Conservation (phyloP, 2,329 filamentous ascomycete species). For the Ascosphaera aggregata region DNA sequence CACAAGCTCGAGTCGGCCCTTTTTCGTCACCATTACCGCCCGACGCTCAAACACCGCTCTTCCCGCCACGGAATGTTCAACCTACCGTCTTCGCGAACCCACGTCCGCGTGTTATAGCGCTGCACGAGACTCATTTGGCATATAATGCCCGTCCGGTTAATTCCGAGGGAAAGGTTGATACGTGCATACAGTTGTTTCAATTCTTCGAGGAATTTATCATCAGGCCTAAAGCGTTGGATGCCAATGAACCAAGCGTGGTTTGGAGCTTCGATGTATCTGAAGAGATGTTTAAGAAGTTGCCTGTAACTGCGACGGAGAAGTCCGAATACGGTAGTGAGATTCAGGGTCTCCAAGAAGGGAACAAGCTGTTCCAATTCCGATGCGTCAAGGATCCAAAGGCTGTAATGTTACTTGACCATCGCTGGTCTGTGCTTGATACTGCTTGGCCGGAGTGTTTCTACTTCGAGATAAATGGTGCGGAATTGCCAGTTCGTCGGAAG, state of each 20-base stretch:
- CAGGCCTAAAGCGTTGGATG: slow-evolving; percentile 11
- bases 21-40: slow-evolving; percentile 2
- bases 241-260: slow-evolving; percentile 8
- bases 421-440: slow-evolving; percentile 42
- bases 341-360: slow-evolving; percentile 25
- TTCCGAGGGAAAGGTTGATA: background rate
- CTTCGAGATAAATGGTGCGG: slow-evolving; percentile 39
- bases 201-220: slow-evolving; percentile 14
- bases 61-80: slow-evolving; percentile 14
- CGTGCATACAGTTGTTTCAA: slow-evolving; percentile 12
- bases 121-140: slow-evolving; percentile 35
- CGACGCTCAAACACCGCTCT: slow-evolving; percentile 6
- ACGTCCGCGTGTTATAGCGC: slow-evolving; percentile 23
- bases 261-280: slow-evolving; percentile 16
- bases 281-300: slow-evolving; percentile 13
- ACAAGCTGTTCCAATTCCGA: slow-evolving; percentile 43
- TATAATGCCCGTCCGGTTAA: background rate
- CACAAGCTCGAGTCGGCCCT: background rate
- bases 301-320: slow-evolving; percentile 6
- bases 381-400: slow-evolving; percentile 27
- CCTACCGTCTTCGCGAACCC: slow-evolving; percentile 19
- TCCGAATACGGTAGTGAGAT: slow-evolving; percentile 8
- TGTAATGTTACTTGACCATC: slow-evolving; percentile 17
- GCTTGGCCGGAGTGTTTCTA: slow-evolving; percentile 50
- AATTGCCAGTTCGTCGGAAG: slow-evolving; percentile 39